Base-by-base conservation (phyloP, 108 stramenopile genomes). In the Mayamaea pseudoterrestris region DNA sequence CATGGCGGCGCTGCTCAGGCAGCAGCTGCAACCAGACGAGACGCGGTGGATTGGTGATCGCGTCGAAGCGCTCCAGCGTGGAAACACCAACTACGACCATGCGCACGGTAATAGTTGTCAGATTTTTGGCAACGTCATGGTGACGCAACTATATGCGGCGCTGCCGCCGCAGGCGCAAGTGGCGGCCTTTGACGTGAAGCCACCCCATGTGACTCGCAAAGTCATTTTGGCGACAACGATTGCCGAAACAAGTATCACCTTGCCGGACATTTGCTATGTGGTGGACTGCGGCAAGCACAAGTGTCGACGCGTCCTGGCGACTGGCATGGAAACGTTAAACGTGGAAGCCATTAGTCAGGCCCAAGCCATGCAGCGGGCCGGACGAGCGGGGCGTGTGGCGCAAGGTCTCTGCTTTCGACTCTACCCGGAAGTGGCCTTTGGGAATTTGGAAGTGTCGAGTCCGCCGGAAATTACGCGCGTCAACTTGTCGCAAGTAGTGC, bases 141-240 rank as follows among this genome's bases (percentile, higher is more conserved):
- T 84, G 41, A 79, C 86, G 47, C 71, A 74, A 16, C 54, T 85
- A 35, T 85, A 90, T 60, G 78, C 84, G 6, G 73, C 81, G 3
- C 56, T 88, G 25, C 81, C 83, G 31, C 73, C 84, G 3, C 76
- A 77, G 53, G 64, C 53, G 12, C 90, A 90, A 53, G 59, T 74
- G 70, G 42, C 77, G 34, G 78, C 76, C 2, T 89, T 90, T 68
- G 52, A 63, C 17, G 73, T 79, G 27, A 77, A 79, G 53, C 83
- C 89, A 27, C 39, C 61, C 1, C 80, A 73, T 5, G 75, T 78
- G 40, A 34, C 52, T 24, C 64, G 87, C 22, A 93, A 96, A 57
- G 86, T 95, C 20, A 78, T 99, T 51, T 56, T 98, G 43, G 71
- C 93, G 3, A 99, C 98, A 20, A 99, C 97, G 61, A 94, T 99